These are phyloP conservation scores for Byssothecium circinans DNA, from an alignment of 2,329 filamentous ascomycete genomes.

Conservation along the genomic window DNA sequence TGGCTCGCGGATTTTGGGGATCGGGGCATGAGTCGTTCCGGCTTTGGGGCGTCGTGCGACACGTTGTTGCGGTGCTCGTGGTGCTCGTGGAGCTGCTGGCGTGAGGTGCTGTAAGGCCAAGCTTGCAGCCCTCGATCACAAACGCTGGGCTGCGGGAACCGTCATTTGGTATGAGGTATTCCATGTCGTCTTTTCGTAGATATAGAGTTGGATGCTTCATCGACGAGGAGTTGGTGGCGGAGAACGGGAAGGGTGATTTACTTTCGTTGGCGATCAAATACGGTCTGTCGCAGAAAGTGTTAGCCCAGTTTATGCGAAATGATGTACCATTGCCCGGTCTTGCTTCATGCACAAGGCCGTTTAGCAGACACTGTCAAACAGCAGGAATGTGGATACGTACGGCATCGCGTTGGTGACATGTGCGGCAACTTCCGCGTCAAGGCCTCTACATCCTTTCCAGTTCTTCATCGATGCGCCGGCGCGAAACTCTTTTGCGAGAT, in stretches of 20 bases:
- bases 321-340: not conserved
- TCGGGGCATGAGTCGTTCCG: constrained; percentile 13
- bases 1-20: constrained; percentile 31
- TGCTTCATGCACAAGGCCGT: not conserved
- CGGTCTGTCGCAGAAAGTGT: too few species aligned
- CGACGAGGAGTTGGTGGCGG: constrained; percentile 44
- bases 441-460: constrained; percentile 59
- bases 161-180: constrained; percentile 28
- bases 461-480: constrained; percentile 55
- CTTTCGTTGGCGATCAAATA: constrained; percentile 55
- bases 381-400: not conserved
- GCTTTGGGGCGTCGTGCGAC: constrained; percentile 18
- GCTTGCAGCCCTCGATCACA: not conserved
- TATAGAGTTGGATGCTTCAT: constrained; percentile 17
- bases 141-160: not conserved
- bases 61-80: constrained; percentile 14
- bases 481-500: constrained; percentile 59
- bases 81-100: constrained; percentile 14
- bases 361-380: not conserved
- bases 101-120: not conserved
- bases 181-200: constrained; percentile 23
- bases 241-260: constrained; percentile 51
- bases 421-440: constrained; percentile 52
- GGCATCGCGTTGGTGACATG: constrained; percentile 56
- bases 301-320: too few species aligned